Evolutionary conservation across 306 rosid species (phyloP).

Genomic region (Fagus crenata): DNA sequence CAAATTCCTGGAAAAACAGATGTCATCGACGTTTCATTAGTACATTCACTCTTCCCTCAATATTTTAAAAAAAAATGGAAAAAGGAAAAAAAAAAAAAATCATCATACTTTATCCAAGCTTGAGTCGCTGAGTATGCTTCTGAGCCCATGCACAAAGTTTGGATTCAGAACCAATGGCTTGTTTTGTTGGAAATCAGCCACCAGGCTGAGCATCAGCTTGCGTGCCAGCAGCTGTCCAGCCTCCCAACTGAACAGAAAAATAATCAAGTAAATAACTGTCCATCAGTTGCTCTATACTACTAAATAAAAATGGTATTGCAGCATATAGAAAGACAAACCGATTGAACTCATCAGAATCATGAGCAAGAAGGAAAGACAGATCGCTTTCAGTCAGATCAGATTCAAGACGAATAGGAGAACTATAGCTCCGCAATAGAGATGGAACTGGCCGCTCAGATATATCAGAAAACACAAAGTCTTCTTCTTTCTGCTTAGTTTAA

Average conservation of each 20-base stretch:
- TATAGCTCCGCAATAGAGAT: slow-evolving; percentile 81
- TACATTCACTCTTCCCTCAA: slow-evolving; percentile 7
- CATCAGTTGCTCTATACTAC: slow-evolving; percentile 17
- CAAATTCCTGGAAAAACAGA: slow-evolving; percentile 66
- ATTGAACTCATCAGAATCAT: slow-evolving; percentile 92
- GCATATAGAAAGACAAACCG: slow-evolving; percentile 62
- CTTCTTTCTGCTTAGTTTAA: slow-evolving; percentile 66
- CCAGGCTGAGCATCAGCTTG: slow-evolving; percentile 82
- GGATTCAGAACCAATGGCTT: slow-evolving; percentile 73
- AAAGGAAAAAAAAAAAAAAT: neutral
- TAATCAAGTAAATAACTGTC: slow-evolving; percentile 26
- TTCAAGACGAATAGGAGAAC: slow-evolving; percentile 94
- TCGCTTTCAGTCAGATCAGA: slow-evolving; percentile 75
- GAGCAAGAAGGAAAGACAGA: slow-evolving; percentile 85
- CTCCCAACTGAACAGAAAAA: slow-evolving; percentile 75
- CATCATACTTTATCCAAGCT: slow-evolving; percentile 81
- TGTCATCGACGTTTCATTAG: slow-evolving; percentile 15
- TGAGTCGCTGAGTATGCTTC: slow-evolving; percentile 59
- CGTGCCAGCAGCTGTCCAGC: slow-evolving; percentile 94
- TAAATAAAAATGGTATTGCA: slow-evolving; percentile 8
- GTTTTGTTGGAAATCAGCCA: slow-evolving; percentile 75
- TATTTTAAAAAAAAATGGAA: too few species aligned
- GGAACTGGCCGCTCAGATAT: slow-evolving; percentile 86
- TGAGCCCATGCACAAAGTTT: slow-evolving; percentile 74
- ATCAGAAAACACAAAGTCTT: slow-evolving; percentile 80